These are phyloP conservation scores for Ustilago vetiveriae DNA, from an alignment of 1,284 basidiomycete species.

Conservation along the genomic window DNA sequence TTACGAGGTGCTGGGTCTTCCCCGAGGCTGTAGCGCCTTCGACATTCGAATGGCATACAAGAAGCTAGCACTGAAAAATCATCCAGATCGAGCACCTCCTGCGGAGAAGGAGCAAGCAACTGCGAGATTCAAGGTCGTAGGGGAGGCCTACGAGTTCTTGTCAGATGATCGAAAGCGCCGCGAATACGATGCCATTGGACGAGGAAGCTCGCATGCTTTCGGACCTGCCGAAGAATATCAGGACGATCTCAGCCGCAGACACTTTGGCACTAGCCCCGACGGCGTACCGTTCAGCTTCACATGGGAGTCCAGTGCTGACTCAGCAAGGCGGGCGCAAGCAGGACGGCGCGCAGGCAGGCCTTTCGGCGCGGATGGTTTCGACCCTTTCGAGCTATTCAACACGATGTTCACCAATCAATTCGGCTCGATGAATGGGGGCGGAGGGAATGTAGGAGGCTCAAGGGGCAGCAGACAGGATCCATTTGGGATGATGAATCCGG, in stretches of 20 bases:
- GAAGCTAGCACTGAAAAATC: conserved; percentile 58
- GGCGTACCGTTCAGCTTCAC: conserved; percentile 53
- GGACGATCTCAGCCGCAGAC: conserved; percentile 27
- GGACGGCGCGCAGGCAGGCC: conserved; percentile 38
- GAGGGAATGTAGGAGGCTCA: conserved; percentile 7
- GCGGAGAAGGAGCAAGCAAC: conserved; percentile 57
- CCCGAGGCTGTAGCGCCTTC: conserved; percentile 31
- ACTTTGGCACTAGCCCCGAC: conserved; percentile 53
- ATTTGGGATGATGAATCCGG: conserved; percentile 15
- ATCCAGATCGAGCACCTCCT: conserved; percentile 56
- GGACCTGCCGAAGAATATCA: conserved; percentile 13
- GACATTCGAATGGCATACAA: conserved; percentile 61
- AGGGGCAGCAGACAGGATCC: conserved; percentile 7
- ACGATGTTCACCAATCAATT: conserved; percentile 58
- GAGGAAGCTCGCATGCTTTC: conserved; percentile 4
- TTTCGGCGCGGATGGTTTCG: conserved; percentile 52
- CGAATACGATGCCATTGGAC: conserved; percentile 49
- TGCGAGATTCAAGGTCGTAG: conserved; percentile 55
- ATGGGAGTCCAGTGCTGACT: conserved; percentile 63
- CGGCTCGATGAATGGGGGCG: conserved; percentile 14
- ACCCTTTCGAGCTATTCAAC: conserved; percentile 64
- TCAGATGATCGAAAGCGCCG: conserved; percentile 50
- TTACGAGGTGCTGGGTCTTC: conserved; percentile 56
- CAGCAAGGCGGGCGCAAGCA: conserved; percentile 54
- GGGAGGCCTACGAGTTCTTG: conserved; percentile 62